These are phyloP conservation scores for Ocimum tenuiflorum DNA, from an alignment of 257 asterid species.

Conservation along the genomic window DNA sequence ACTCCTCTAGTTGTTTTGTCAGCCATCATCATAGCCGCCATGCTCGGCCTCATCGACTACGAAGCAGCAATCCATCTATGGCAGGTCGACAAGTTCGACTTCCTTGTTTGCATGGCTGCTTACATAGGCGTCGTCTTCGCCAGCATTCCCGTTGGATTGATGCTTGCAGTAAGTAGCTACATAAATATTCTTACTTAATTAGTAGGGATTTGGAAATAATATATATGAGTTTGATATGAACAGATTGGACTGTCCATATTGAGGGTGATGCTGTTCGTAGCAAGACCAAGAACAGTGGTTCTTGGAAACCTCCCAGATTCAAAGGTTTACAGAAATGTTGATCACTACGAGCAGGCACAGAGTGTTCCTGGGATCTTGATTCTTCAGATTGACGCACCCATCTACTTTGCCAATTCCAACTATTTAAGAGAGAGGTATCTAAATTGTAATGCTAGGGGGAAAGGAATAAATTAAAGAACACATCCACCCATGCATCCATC, in stretches of 20 bases:
- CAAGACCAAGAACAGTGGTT: constrained; percentile 71
- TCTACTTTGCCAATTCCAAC: constrained; percentile 81
- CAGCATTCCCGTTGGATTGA: constrained; percentile 64
- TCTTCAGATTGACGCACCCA: constrained; percentile 83
- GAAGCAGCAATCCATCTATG: constrained; percentile 85
- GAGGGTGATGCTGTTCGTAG: constrained; percentile 69
- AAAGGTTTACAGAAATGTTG: constrained; percentile 60
- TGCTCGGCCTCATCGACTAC: constrained; percentile 92
- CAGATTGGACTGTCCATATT: constrained; percentile 71
- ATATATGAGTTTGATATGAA: not conserved
- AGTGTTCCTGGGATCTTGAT: constrained; percentile 64
- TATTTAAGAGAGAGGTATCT: constrained; percentile 96
- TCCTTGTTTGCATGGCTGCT: constrained; percentile 73
- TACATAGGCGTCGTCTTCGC: constrained; percentile 79
- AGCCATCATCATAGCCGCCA: constrained; percentile 75
- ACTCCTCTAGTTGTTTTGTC: constrained; percentile 87
- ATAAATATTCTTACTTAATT: too few relatives aligned
- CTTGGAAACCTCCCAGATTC: constrained; percentile 84
- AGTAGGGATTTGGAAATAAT: too few relatives aligned
- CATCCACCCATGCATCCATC: too few relatives aligned
- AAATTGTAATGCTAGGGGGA: too few relatives aligned
- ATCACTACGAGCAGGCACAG: constrained; percentile 59
- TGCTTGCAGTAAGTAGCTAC: constrained; percentile 51
- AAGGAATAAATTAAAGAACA: too few relatives aligned
- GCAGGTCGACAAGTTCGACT: constrained; percentile 83